Evolutionary conservation across 352 stramenopile genomes (phyloP), one percentile per base, ranked within the genome.

Genomic region (Elongisporangium undulatum): DNA sequence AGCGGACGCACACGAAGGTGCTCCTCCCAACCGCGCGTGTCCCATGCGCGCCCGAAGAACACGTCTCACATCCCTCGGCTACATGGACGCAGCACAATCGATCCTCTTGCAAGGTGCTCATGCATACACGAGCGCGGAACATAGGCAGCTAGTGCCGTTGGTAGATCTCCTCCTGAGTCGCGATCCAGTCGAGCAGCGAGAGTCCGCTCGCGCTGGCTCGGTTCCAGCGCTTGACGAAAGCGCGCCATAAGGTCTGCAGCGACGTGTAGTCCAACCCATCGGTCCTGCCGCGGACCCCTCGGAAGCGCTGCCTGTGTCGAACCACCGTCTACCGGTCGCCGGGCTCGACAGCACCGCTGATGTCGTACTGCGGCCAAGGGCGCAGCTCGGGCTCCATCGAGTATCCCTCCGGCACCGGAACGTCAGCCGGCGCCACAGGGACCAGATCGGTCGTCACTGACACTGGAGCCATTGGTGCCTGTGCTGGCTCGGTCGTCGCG

Each of bases 271-370:
- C 53, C 29, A 51, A 2, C 1, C 17, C 6, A 12, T 51, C 29
- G 7, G 19, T 50, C 29, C 29, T 57, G 53, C 53, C 53, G 29
- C 34, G 53, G 17, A 57, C n/a, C 29, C 9, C 17, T 19, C 53
- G 53, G 7, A 57, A n/a, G 53, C 53, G 53, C 4, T 50, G 17
- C 26, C 16, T 51, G 53, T 51, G 21, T 3, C n/a, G 23, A 3
- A 57, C 17, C 53, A 26, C 51, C 29, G 52, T 26, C 17, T 51
- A n/a, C n/a, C n/a, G n/a, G n/a, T n/a, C n/a, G n/a, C n/a, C n/a
- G n/a, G n/a, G n/a, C 26, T 34, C 26, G 8, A 34, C 4, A 34
- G 26, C 26, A 8, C 26, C 8, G 26, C 26, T 34, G 26, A 34
- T 34, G 26, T 34, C 26, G 26, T 34, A 34, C 26, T 4, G 26